Percentiles rank a stretch among this genome's conserved stretches.
Evolutionary conservation across 139 green algal genomes (phyloP).

Genomic region (Closterium sp.): DNA sequence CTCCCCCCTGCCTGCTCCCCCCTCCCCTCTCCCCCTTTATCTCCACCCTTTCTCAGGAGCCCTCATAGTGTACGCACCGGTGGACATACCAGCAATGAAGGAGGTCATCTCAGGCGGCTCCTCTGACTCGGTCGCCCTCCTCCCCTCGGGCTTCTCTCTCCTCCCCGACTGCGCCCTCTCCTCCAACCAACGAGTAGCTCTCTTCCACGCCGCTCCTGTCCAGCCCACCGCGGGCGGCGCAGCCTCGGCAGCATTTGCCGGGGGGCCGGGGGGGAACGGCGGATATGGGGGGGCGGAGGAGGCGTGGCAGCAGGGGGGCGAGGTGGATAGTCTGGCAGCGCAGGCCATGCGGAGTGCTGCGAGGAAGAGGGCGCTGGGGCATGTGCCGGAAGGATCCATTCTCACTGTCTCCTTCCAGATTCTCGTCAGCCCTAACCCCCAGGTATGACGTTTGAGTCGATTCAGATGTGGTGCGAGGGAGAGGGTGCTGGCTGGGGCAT

Average conservation of each 20-base stretch:
- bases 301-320: neutral
- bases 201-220: neutral
- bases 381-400: conserved; percentile 8
- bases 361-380: neutral
- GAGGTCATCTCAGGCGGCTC: conserved; percentile 38
- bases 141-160: conserved; percentile 43
- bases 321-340: neutral
- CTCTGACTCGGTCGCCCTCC: conserved; percentile 36
- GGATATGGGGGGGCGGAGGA: neutral
- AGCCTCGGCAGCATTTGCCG: neutral
- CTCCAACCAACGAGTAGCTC: neutral
- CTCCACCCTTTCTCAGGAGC: too few species aligned
- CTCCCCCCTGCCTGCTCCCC: too few species aligned
- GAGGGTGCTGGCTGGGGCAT: too few species aligned
- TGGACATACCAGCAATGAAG: conserved; percentile 47
- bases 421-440: conserved; percentile 30
- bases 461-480: too few species aligned
- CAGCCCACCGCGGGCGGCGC: neutral
- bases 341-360: conserved; percentile 4
- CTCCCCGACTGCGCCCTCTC: conserved; percentile 21
- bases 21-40: too few species aligned
- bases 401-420: conserved; percentile 44
- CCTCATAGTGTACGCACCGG: conserved; percentile 40
- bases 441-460: too few species aligned
- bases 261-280: conserved; percentile 3